Conservation (phyloP, 2,329 filamentous ascomycete genomes). For the Gnomoniopsis sp. region DNA sequence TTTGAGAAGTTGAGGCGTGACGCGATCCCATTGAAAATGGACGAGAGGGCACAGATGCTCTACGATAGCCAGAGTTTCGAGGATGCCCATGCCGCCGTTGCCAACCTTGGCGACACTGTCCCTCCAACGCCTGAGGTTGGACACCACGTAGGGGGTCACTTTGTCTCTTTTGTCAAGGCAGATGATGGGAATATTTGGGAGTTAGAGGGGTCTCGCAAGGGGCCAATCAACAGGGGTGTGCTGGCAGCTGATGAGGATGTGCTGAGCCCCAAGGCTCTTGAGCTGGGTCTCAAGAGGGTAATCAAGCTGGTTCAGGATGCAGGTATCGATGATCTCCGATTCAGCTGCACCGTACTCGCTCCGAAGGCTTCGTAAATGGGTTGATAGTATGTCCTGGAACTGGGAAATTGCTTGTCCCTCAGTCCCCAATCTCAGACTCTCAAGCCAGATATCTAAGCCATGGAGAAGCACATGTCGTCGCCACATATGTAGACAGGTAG, state of each 20-base stretch:
- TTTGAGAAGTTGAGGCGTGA: constrained; percentile 58
- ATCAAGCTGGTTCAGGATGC: constrained; percentile 34
- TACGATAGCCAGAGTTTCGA: constrained; percentile 70
- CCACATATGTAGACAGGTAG: too few species aligned
- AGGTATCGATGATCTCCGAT: constrained; percentile 31
- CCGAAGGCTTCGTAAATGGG: constrained; percentile 17
- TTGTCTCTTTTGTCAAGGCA: constrained; percentile 74
- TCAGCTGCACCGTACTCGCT: constrained; percentile 37
- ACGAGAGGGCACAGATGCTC: constrained; percentile 62
- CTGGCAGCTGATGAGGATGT: constrained; percentile 57
- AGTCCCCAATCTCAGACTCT: too few species aligned
- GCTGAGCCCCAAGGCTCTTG: constrained; percentile 64
- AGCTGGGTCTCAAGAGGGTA: constrained; percentile 49
- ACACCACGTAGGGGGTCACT: constrained; percentile 64
- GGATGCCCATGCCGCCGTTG: constrained; percentile 68
- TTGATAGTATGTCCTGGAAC: too few species aligned
- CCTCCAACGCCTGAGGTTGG: constrained; percentile 57
- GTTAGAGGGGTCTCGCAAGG: constrained; percentile 71
- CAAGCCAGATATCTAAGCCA: too few species aligned
- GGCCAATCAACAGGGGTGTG: constrained; percentile 64
- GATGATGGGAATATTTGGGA: constrained; percentile 69
- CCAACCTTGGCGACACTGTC: constrained; percentile 62
- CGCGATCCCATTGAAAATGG: constrained; percentile 60
- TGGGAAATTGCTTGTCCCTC: too few species aligned
- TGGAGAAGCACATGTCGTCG: too few species aligned